Evolutionary conservation across 179 eudicot species (phyloP).

Genomic region (Beta corolliflora): DNA sequence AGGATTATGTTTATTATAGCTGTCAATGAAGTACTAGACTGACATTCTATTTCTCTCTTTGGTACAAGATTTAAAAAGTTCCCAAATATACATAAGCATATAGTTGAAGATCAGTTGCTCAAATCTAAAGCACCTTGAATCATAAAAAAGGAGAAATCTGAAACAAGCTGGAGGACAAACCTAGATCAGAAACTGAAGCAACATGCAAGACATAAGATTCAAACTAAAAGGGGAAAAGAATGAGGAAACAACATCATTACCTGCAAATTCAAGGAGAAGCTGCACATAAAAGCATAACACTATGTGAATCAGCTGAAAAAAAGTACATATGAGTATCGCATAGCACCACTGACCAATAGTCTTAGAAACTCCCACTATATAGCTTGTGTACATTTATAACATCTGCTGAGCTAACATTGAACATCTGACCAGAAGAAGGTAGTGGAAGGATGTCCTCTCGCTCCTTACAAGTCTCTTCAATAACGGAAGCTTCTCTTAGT

Average conservation of each 20-base stretch:
- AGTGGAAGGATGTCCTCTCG: conserved; percentile 45
- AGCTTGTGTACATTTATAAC: conserved; percentile 46
- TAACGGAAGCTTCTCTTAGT: conserved; percentile 75
- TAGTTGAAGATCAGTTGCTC: not conserved
- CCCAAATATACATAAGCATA: not conserved
- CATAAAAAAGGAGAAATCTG: not conserved
- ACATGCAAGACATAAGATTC: not conserved
- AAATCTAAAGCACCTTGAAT: not conserved
- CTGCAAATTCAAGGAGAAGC: conserved; percentile 6
- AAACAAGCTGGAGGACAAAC: not conserved
- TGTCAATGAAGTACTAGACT: not conserved
- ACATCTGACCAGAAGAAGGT: conserved; percentile 52
- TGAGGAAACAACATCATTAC: conserved; percentile 13
- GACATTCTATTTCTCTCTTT: not conserved
- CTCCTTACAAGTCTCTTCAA: conserved; percentile 64
- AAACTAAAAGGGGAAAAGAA: not conserved
- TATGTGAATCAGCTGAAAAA: not conserved
- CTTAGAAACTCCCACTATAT: conserved; percentile 45
- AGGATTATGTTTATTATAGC: not conserved
- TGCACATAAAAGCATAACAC: not conserved
- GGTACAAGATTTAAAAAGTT: not conserved
- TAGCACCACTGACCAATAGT: conserved; percentile 7
- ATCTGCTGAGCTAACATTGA: conserved; percentile 58
- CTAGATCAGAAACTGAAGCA: conserved; percentile 3
- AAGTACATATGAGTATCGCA: not conserved